A percentile compares a stretch with the other conserved stretches of the same genome.
phyloP scores from a whole-genome alignment of 768 basidiomycete genomes.

The Leucosporidium creatinivorum region DNA sequence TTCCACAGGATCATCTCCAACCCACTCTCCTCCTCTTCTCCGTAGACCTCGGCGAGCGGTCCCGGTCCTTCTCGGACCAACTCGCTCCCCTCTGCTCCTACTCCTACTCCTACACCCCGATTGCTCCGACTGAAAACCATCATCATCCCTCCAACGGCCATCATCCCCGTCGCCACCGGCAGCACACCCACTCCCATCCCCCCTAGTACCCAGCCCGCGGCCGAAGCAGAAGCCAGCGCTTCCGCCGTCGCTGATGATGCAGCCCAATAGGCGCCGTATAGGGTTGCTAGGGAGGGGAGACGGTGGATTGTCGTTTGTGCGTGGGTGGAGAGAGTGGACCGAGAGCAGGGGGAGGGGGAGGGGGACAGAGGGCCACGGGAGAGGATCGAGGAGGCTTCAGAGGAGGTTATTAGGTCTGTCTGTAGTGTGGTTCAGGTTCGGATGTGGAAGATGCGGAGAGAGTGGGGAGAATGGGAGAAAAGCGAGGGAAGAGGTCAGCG shows the following conservation, averaged over 20 bases:
- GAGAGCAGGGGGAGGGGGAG: background rate
- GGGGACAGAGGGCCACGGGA: background rate
- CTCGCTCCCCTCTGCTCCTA: too few relatives aligned
- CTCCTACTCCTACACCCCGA: background rate
- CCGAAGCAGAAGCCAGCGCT: background rate
- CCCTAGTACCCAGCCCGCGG: background rate
- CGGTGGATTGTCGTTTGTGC: background rate
- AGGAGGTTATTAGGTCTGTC: background rate
- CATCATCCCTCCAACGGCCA: background rate
- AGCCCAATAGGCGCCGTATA: background rate
- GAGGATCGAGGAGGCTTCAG: background rate
- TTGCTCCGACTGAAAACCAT: background rate
- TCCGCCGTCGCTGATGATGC: background rate
- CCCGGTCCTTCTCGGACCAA: too few relatives aligned
- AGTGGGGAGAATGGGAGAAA: too few relatives aligned
- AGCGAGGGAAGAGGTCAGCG: background rate
- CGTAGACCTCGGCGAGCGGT: too few relatives aligned
- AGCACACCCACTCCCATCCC: background rate
- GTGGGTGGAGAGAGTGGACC: background rate
- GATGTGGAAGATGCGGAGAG: too few relatives aligned
- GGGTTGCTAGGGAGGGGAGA: conserved; percentile 3
- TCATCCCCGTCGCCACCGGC: background rate
- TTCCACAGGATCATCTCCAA: conserved; percentile 1
- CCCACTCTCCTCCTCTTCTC: background rate
- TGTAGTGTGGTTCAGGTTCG: background rate